phyloP scores from a whole-genome alignment of 768 basidiomycete genomes.

The Royoungia palumana region DNA sequence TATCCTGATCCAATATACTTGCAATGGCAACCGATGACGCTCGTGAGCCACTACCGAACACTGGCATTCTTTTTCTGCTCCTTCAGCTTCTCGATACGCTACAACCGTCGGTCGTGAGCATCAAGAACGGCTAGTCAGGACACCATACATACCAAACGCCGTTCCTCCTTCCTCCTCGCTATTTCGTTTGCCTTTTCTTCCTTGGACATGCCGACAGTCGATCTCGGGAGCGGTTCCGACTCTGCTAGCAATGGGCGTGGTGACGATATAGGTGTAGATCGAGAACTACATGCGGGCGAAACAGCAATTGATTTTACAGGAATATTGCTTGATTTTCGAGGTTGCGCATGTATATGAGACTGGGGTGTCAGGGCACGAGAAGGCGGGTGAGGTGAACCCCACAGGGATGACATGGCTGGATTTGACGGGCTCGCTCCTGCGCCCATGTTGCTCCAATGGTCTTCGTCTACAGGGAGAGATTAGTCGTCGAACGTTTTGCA shows the following conservation, averaged over 20 bases:
- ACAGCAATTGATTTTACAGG: neutral
- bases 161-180: slow-evolving; percentile 86
- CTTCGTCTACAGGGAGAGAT: slow-evolving; percentile 30
- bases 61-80: slow-evolving; percentile 66
- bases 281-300: slow-evolving; percentile 18
- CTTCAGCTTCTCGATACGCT: slow-evolving; percentile 79
- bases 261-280: slow-evolving; percentile 27
- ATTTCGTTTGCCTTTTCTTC: slow-evolving; percentile 95
- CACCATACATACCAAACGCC: slow-evolving; percentile 65
- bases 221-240: slow-evolving; percentile 15
- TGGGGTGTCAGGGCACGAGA: slow-evolving; percentile 23
- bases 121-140: neutral
- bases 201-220: slow-evolving; percentile 60
- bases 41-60: too few species aligned
- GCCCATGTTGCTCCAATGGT: slow-evolving; percentile 24
- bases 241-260: slow-evolving; percentile 11
- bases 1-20: neutral
- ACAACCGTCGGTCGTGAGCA: neutral
- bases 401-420: slow-evolving; percentile 4
- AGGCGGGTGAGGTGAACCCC: slow-evolving; percentile 18
- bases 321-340: slow-evolving; percentile 2
- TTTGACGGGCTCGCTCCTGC: slow-evolving; percentile 2
- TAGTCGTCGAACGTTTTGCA: neutral
- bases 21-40: neutral
- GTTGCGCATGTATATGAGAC: slow-evolving; percentile 4